Percentiles rank a stretch among this genome's conserved stretches.
Evolutionary conservation across 495 filamentous ascomycete species (phyloP).

Genomic region (Penicillium alfredii): DNA sequence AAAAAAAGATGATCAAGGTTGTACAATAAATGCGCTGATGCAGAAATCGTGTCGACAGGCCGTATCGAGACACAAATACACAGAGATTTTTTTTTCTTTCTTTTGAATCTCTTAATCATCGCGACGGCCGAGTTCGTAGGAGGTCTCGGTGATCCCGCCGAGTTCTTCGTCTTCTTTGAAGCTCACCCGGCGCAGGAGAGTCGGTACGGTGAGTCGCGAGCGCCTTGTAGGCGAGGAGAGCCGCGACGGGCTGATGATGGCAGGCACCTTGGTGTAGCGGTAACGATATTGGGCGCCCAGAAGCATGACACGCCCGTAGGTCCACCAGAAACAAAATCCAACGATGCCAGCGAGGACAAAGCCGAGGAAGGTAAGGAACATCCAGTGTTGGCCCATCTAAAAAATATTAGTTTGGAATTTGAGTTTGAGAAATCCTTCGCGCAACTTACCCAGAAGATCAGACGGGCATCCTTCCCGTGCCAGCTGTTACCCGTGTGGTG

Average conservation of each 20-base stretch:
- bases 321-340: constrained; percentile 52
- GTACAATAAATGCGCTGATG: constrained; percentile 25
- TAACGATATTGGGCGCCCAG: constrained; percentile 41
- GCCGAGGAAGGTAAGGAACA: constrained; percentile 60
- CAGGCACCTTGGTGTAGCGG: constrained; percentile 34
- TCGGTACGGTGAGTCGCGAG: constrained; percentile 33
- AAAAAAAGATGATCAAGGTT: constrained; percentile 15
- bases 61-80: constrained; percentile 25
- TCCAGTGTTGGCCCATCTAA: constrained; percentile 66
- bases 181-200: constrained; percentile 36
- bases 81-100: too few relatives aligned
- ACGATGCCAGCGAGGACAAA: constrained; percentile 55
- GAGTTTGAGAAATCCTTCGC: background rate
- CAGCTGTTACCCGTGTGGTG: constrained; percentile 70
- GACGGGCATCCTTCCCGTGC: constrained; percentile 66
- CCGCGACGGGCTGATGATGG: constrained; percentile 22
- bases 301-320: constrained; percentile 45
- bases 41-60: constrained; percentile 22
- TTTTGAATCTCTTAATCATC: constrained; percentile 29
- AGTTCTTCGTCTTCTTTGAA: constrained; percentile 44
- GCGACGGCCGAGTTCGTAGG: constrained; percentile 38
- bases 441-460: constrained; percentile 67
- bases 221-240: constrained; percentile 32
- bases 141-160: constrained; percentile 32
- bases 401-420: constrained; percentile 3